These are phyloP conservation scores for Phytophthora meadii DNA, from an alignment of 352 stramenopile species.

Conservation along the genomic window DNA sequence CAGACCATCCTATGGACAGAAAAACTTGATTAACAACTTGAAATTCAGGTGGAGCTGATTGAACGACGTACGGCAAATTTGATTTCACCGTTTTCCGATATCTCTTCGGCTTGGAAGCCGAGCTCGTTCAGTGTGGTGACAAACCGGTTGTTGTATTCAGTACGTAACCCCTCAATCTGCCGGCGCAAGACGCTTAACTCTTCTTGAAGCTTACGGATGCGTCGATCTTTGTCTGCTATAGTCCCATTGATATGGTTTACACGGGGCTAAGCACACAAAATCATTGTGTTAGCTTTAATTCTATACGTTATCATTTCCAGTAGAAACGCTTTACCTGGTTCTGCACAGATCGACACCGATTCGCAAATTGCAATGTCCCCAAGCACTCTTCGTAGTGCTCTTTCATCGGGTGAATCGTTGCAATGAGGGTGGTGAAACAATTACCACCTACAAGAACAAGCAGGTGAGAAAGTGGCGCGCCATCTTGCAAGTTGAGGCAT, in stretches of 20 bases:
- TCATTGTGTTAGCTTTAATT: slow-evolving; percentile 1
- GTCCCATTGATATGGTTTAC: slow-evolving; percentile 89
- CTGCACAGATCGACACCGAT: slow-evolving; percentile 90
- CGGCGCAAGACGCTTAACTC: slow-evolving; percentile 65
- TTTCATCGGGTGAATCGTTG: slow-evolving; percentile 89
- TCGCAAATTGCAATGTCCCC: slow-evolving; percentile 91
- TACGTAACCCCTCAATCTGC: slow-evolving; percentile 69
- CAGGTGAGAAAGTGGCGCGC: neutral
- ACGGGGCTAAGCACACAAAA: slow-evolving; percentile 43
- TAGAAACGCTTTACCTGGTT: slow-evolving; percentile 64
- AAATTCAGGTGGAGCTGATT: neutral
- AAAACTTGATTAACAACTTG: neutral
- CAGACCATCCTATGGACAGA: slow-evolving; percentile 59
- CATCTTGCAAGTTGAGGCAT: neutral
- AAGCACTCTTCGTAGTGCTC: slow-evolving; percentile 93
- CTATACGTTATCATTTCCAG: neutral
- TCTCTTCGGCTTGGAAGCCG: slow-evolving; percentile 81
- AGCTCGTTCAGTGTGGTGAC: slow-evolving; percentile 74
- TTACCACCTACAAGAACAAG: slow-evolving; percentile 67
- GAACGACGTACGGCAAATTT: slow-evolving; percentile 68
- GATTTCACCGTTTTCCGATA: slow-evolving; percentile 80
- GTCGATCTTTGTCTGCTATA: slow-evolving; percentile 84
- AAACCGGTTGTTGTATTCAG: slow-evolving; percentile 84
- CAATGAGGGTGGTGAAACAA: slow-evolving; percentile 85
- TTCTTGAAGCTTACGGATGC: slow-evolving; percentile 86